Base-by-base conservation (phyloP, 768 basidiomycete species). In the Tulasnella sp. region DNA sequence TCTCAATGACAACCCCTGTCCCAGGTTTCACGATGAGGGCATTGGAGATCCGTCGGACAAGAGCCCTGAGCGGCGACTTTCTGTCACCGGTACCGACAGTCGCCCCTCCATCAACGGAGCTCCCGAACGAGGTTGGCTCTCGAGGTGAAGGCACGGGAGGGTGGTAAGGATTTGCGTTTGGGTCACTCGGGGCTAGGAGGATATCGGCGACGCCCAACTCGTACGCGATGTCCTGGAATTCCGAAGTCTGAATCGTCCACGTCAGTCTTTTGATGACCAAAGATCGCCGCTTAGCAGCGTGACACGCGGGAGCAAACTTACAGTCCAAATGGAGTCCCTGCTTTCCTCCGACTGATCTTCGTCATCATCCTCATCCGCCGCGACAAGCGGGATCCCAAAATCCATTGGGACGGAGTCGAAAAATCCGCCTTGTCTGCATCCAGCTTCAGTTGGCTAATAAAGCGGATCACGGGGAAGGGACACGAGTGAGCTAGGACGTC, bases 341-440 rank as follows among this genome's bases (percentile, higher is more conserved):
- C 61, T 67, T 67, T 29, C 61, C 16, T 67, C 61, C 61, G 32
- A 67, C 26, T 67, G 29, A 67, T 72, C 71, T 40, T 35, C 71
- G 11, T 72, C 70, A n/a, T 71, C 71, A 40, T 72, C 44, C 18
- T 32, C 71, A 26, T 40, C 71, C 37, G 37, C 37, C 37, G 44
- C 71, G 5, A 72, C 71, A 16, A 18, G 37, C 39, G 71, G 71
- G 26, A 72, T 46, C 29, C 16, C 71, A 37, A 72, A 72, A 23
- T 72, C 71, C 37, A 72, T 16, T 40, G 44, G 4, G 71, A 72
- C 44, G 0, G 71, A 13, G 20, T 72, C 71, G 37, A 72, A 72
- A 37, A 32, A 72, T 46, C 71, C 71, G 44, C 71, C 71, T 40
- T 72, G 71, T 40, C 71, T 40, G 44, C 71, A 72, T 40, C 71